Evolutionary conservation across 2,329 filamentous ascomycete species (phyloP).

Genomic region (Diaporthe sp.): DNA sequence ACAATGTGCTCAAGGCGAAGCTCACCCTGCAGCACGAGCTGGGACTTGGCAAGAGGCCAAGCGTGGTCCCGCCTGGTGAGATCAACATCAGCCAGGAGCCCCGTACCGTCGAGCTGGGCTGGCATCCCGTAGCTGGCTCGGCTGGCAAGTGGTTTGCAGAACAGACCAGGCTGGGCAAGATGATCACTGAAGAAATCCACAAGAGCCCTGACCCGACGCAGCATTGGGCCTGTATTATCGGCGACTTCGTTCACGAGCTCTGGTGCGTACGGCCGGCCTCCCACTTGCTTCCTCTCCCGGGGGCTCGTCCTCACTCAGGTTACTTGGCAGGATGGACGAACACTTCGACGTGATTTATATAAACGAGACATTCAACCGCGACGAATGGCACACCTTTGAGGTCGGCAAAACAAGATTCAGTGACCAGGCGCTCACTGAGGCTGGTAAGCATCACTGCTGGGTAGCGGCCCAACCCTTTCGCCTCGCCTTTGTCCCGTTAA

Average conservation of each 20-base stretch:
- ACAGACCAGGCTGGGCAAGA: conserved; percentile 66
- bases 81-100: conserved; percentile 54
- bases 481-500: background rate
- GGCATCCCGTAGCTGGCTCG: conserved; percentile 70
- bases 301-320: background rate
- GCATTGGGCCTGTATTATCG: conserved; percentile 72
- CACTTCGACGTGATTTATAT: conserved; percentile 70
- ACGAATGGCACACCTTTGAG: conserved; percentile 65
- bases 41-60: conserved; percentile 60
- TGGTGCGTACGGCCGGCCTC: conserved; percentile 52
- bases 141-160: conserved; percentile 73
- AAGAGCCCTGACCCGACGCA: conserved; percentile 71
- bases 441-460: conserved; percentile 53
- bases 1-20: conserved; percentile 56
- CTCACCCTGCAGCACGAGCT: conserved; percentile 58
- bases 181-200: conserved; percentile 69
- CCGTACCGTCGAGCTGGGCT: conserved; percentile 67
- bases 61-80: conserved; percentile 57
- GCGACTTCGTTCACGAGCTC: conserved; percentile 68
- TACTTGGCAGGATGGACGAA: conserved; percentile 57
- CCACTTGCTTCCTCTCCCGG: background rate
- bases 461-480: background rate
- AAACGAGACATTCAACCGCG: conserved; percentile 61
- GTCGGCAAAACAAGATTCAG: conserved; percentile 69
- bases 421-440: conserved; percentile 65